phyloP scores from a whole-genome alignment of 1,284 basidiomycete genomes.

The Leccinum fallax region DNA sequence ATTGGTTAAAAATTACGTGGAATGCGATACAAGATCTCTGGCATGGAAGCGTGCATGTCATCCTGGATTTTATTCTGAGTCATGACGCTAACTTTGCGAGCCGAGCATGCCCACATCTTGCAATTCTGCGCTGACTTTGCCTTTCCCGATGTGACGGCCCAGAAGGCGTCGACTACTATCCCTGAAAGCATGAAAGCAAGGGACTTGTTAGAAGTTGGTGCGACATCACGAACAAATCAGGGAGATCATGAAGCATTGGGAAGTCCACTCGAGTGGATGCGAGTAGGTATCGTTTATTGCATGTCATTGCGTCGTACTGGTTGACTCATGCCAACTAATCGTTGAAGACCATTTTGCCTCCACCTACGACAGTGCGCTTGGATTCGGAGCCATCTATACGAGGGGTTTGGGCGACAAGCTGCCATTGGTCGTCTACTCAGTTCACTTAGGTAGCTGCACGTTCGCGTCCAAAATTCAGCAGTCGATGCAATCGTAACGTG shows the following conservation, averaged over 20 bases:
- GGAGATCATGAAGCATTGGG: background rate
- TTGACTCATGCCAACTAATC: slow-evolving; percentile 77
- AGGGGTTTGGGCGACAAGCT: slow-evolving; percentile 82
- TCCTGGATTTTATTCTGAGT: slow-evolving; percentile 1
- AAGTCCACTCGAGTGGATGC: background rate
- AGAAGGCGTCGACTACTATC: slow-evolving; percentile 80
- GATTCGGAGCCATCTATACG: slow-evolving; percentile 70
- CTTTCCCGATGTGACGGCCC: slow-evolving; percentile 64
- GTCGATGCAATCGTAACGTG: background rate
- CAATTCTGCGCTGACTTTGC: slow-evolving; percentile 70
- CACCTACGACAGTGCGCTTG: slow-evolving; percentile 9
- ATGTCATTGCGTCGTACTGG: slow-evolving; percentile 69
- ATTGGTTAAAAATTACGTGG: background rate
- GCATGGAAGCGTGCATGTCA: slow-evolving; percentile 74
- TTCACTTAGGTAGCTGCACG: slow-evolving; percentile 54
- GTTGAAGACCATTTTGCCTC: slow-evolving; percentile 56
- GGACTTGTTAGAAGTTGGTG: slow-evolving; percentile 47
- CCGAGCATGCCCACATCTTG: slow-evolving; percentile 47
- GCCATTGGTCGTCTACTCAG: slow-evolving; percentile 63
- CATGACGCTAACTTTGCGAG: slow-evolving; percentile 17
- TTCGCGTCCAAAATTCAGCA: slow-evolving; percentile 38
- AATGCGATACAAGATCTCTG: slow-evolving; percentile 64
- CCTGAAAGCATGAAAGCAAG: slow-evolving; percentile 69
- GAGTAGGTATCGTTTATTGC: background rate
- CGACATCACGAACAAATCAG: background rate